Evolutionary conservation across 2,329 filamentous ascomycete genomes (phyloP), one percentile per base, ranked within the genome.

Genomic region (Rhinocladiella mackenziei): DNA sequence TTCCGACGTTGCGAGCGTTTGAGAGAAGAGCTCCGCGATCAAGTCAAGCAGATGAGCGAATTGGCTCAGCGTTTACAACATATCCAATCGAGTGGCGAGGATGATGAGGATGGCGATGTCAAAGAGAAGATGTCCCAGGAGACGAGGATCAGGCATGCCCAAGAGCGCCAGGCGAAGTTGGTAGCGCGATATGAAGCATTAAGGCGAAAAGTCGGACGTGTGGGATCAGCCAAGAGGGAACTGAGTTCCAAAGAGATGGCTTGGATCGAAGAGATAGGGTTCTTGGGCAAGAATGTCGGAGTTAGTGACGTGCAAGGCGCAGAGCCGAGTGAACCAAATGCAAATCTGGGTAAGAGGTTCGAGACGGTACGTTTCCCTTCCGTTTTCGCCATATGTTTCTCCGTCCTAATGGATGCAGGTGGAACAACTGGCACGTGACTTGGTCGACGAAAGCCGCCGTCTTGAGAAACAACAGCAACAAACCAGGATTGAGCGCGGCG

Each of bases 1-100:
- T 74, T 74, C 60, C 68, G 70, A 25, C 67, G 71, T n/a, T 74
- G 71, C 49, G 70, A 74, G 41, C 60, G 70, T 13, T 52, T 75
- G 31, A 64, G 65, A 45, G 65, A 66, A 10, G 72, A 74, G 53
- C 65, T 75, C 56, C 59, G 61, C 9, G 68, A 72, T 32, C 72
- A 74, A 52, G 55, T 74, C 19, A 64, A 63, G 39, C 66, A 69
- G 26, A 61, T 72, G 18, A 61, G 63, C 1, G 69, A 71, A 44
- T 60, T 71, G 11, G 68, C 70, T 2, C 67, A 71, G 29, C 63
- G 68, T 6, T 63, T 73, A 47, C 67, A 68, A 50, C 61, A 62
- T 30, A 61, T 72, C 7, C 63, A 63, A 45, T 62, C 65, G 18
- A 59, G 65, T 40, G 62, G 58, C 11, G 63, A 66, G 31, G 63